A percentile compares a stretch with the other conserved stretches of the same genome.
These are phyloP conservation scores for Acaromyces ingoldii DNA, from an alignment of 1,284 basidiomycete species.

Conservation along the genomic window DNA sequence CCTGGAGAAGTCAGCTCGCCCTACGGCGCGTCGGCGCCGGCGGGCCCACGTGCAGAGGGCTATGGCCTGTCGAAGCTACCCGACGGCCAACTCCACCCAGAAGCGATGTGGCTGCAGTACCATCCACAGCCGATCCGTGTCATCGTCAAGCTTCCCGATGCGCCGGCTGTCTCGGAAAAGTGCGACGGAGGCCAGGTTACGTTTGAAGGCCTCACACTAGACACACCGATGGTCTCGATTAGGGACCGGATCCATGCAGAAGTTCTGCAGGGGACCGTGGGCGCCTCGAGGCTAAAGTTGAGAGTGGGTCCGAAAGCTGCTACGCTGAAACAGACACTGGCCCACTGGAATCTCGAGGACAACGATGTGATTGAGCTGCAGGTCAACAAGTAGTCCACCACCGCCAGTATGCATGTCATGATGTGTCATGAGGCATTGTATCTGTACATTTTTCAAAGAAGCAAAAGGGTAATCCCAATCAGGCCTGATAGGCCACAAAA, in stretches of 20 bases:
- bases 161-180: conserved; percentile 13
- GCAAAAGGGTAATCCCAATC: too few relatives aligned
- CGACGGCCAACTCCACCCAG: conserved; percentile 19
- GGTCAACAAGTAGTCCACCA: conserved; percentile 20
- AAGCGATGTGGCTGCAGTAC: conserved; percentile 35
- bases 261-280: conserved; percentile 27
- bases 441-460: too few relatives aligned
- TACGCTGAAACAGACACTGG: conserved; percentile 46
- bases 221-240: conserved; percentile 11
- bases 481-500: conserved; percentile 38
- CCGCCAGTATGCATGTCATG: too few relatives aligned
- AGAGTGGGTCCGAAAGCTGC: conserved; percentile 35
- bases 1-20: neutral
- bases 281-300: conserved; percentile 35
- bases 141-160: conserved; percentile 23
- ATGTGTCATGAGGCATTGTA: too few relatives aligned
- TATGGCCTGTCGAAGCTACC: neutral
- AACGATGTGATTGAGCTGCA: conserved; percentile 32
- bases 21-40: neutral
- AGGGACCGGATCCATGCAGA: conserved; percentile 41
- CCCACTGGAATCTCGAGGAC: conserved; percentile 43
- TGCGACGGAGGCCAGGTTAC: conserved; percentile 32
- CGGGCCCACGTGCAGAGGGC: neutral
- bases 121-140: conserved; percentile 31
- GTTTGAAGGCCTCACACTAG: conserved; percentile 25